Conservation (phyloP, 164 flowering plant species). For the Kalanchoe fedtschenkoi region DNA sequence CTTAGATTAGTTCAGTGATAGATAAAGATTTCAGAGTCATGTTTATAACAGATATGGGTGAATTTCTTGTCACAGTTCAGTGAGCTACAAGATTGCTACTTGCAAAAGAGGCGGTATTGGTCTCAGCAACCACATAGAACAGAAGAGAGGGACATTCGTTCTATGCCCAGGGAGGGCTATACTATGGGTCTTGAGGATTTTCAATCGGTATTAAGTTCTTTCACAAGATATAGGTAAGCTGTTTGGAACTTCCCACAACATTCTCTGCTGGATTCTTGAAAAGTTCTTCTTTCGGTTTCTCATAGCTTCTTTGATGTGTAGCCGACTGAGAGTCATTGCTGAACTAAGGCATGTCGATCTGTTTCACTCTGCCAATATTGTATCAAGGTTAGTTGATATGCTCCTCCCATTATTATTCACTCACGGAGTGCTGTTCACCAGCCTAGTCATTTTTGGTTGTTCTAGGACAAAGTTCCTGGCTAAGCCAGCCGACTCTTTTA, state of each 20-base stretch:
- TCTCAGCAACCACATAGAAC: slow-evolving; percentile 21
- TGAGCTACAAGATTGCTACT: slow-evolving; percentile 91
- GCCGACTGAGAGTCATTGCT: slow-evolving; percentile 79
- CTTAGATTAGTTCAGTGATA: neutral
- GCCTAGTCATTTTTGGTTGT: neutral
- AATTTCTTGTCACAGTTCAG: slow-evolving; percentile 48
- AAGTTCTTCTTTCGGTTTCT: neutral
- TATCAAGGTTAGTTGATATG: slow-evolving; percentile 59
- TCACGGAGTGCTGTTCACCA: neutral
- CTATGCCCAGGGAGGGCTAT: slow-evolving; percentile 44
- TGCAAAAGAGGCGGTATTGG: slow-evolving; percentile 66
- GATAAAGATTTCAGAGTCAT: neutral
- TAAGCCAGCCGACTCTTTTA: too few relatives aligned
- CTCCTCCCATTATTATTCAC: neutral
- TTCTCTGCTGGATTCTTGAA: neutral
- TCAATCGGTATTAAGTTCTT: slow-evolving; percentile 60
- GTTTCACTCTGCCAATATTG: slow-evolving; percentile 78
- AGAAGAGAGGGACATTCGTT: slow-evolving; percentile 27
- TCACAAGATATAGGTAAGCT: slow-evolving; percentile 66
- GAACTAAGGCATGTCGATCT: slow-evolving; percentile 80
- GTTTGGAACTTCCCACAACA: neutral
- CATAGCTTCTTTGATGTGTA: slow-evolving; percentile 16
- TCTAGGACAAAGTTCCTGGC: too few relatives aligned
- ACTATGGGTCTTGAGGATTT: slow-evolving; percentile 73
- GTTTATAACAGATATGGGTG: neutral